Percentiles rank a stretch among this genome's conserved stretches.
Conservation (phyloP, 2,329 filamentous ascomycete species). For the Talaromyces sp. region DNA sequence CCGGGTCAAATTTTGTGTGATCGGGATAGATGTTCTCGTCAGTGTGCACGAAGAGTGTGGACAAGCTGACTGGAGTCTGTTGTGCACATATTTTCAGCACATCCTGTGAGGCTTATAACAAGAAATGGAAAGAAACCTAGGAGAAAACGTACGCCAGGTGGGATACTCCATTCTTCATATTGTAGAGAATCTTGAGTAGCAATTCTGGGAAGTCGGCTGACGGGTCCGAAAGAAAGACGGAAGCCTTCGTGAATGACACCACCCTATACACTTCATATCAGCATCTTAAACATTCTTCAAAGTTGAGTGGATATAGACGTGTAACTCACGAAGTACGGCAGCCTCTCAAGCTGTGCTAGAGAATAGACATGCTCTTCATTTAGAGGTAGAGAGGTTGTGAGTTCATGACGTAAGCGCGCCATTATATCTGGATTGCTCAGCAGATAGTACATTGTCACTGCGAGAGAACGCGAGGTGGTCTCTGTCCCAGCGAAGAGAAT, state of each 20-base stretch:
- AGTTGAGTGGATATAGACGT: too few relatives aligned
- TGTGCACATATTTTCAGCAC: too few relatives aligned
- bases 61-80: conserved; percentile 9
- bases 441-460: conserved; percentile 1
- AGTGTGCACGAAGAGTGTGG: conserved; percentile 26
- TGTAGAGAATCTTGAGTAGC: background rate
- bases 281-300: too few relatives aligned
- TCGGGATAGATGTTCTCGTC: conserved; percentile 30
- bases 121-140: too few relatives aligned
- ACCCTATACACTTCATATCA: background rate
- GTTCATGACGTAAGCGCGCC: background rate
- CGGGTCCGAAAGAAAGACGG: conserved; percentile 6
- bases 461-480: conserved; percentile 1
- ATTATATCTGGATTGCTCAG: background rate
- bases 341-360: background rate
- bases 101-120: too few relatives aligned
- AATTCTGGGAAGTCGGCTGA: conserved; percentile 2
- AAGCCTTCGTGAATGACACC: conserved; percentile 1
- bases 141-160: conserved; percentile 7
- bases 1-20: conserved; percentile 25
- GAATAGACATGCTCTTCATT: background rate
- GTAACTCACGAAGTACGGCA: conserved; percentile 1
- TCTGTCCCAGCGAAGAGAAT: conserved; percentile 1
- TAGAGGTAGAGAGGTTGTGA: background rate
- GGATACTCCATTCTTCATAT: conserved; percentile 1